A percentile compares a stretch with the other conserved stretches of the same genome.
phyloP scores from a whole-genome alignment of 305 asterid species.

The Solanum hybrid region DNA sequence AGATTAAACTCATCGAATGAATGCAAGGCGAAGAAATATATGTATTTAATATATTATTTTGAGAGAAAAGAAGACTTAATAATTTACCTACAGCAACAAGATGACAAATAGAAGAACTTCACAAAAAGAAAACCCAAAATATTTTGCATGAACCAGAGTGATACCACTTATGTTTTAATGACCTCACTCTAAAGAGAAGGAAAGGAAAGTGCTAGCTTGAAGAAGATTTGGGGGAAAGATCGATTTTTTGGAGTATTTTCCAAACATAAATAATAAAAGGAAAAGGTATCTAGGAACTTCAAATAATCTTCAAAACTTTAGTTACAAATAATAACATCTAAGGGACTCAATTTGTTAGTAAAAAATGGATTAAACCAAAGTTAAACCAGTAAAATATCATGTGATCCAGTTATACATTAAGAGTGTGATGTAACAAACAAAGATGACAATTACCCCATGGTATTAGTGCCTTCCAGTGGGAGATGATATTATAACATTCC shows the following conservation, averaged over 20 bases:
- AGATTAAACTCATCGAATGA: neutral
- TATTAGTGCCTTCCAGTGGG: neutral
- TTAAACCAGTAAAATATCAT: neutral
- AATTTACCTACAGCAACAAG: neutral
- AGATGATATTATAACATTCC: neutral
- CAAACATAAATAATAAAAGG: neutral
- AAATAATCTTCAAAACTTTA: neutral
- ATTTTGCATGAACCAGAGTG: neutral
- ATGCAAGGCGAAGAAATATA: neutral
- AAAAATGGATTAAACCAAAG: neutral
- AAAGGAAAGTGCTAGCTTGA: neutral
- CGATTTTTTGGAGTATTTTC: neutral
- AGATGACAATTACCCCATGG: neutral
- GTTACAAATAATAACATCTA: neutral
- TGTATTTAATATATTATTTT: neutral
- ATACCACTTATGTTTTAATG: neutral
- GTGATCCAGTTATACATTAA: neutral
- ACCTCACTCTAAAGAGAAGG: neutral
- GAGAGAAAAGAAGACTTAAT: neutral
- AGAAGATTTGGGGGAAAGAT: neutral
- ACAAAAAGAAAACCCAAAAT: neutral
- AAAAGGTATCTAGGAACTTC: neutral
- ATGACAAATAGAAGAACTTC: neutral
- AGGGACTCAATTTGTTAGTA: neutral
- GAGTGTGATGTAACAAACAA: neutral